A percentile compares a stretch with the other conserved stretches of the same genome.
These are phyloP conservation scores for Starmerella sp. DNA, from an alignment of 805 yeast species.

Conservation along the genomic window DNA sequence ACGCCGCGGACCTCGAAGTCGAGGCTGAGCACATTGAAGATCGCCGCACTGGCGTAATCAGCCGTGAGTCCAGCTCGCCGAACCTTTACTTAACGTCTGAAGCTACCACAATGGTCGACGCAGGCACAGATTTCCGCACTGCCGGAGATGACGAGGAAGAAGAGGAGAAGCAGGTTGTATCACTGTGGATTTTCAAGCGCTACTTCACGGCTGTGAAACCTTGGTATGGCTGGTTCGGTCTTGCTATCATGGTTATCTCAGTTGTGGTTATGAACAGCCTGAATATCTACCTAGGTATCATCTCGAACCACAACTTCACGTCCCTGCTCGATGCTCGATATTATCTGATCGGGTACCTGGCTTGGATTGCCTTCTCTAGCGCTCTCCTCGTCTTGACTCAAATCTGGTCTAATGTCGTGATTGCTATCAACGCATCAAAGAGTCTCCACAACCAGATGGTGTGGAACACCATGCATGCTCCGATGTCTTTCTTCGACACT, in stretches of 20 bases:
- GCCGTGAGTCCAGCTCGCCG: conserved; percentile 8
- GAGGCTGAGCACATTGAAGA: conserved; percentile 54
- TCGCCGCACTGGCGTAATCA: conserved; percentile 53
- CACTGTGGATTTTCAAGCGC: conserved; percentile 20
- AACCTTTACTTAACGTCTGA: conserved; percentile 5
- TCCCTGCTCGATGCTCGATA: conserved; percentile 24
- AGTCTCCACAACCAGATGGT: conserved; percentile 47
- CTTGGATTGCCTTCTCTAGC: conserved; percentile 41
- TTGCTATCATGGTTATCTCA: conserved; percentile 26
- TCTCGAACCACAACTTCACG: conserved; percentile 20
- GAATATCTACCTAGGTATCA: conserved; percentile 21
- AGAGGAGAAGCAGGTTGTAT: conserved; percentile 18
- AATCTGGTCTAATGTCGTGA: conserved; percentile 53
- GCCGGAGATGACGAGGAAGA: conserved; percentile 27
- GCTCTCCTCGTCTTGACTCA: conserved; percentile 23
- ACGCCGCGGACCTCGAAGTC: conserved; percentile 60
- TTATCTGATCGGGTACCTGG: conserved; percentile 72
- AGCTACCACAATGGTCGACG: neutral
- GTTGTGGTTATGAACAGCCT: conserved; percentile 17
- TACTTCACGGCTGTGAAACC: conserved; percentile 25
- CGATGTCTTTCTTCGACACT: conserved; percentile 65
- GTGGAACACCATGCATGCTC: conserved; percentile 48
- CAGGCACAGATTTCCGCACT: conserved; percentile 3
- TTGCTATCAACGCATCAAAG: conserved; percentile 13
- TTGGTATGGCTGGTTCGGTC: conserved; percentile 35